Conservation (phyloP, 352 stramenopile genomes). For the Globisporangium irregulare region DNA sequence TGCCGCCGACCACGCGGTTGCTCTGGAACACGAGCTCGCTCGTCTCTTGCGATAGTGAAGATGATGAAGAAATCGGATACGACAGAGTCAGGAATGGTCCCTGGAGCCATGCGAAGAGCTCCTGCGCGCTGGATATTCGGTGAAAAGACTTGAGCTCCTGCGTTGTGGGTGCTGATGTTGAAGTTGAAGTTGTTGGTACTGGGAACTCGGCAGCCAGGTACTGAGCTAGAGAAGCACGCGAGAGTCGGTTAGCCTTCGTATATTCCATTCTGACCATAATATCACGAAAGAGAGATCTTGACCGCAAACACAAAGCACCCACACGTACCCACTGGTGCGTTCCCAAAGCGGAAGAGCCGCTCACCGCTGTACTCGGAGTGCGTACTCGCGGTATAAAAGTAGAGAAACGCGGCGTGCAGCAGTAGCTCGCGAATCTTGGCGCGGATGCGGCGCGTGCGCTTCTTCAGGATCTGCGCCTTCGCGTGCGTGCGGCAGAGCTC, state of each 20-base stretch:
- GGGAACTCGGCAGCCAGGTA: constrained; percentile 17
- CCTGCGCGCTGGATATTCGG: constrained; percentile 17
- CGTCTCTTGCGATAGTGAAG: neutral
- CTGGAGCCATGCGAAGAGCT: constrained; percentile 33
- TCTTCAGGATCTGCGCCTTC: constrained; percentile 24
- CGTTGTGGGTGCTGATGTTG: no score
- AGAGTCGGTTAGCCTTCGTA: neutral
- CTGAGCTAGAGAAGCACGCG: constrained; percentile 11
- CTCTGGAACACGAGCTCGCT: constrained; percentile 19
- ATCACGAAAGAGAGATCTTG: neutral
- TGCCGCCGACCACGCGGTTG: constrained; percentile 38
- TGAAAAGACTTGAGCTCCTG: constrained; percentile 17
- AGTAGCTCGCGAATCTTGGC: constrained; percentile 46
- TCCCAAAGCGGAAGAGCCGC: constrained; percentile 35
- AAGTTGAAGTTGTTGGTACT: neutral
- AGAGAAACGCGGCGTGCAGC: constrained; percentile 46
- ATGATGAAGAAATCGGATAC: constrained; percentile 15
- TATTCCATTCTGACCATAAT: neutral
- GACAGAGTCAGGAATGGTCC: constrained; percentile 27
- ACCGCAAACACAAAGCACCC: neutral
- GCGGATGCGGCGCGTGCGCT: constrained; percentile 33
- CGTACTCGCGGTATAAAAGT: constrained; percentile 34
- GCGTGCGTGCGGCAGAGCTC: constrained; percentile 30
- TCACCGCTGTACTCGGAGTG: constrained; percentile 28
- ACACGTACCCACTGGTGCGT: constrained; percentile 29